Conservation (phyloP, 257 asterid species). For the Nicotiana tomentosiformis region DNA sequence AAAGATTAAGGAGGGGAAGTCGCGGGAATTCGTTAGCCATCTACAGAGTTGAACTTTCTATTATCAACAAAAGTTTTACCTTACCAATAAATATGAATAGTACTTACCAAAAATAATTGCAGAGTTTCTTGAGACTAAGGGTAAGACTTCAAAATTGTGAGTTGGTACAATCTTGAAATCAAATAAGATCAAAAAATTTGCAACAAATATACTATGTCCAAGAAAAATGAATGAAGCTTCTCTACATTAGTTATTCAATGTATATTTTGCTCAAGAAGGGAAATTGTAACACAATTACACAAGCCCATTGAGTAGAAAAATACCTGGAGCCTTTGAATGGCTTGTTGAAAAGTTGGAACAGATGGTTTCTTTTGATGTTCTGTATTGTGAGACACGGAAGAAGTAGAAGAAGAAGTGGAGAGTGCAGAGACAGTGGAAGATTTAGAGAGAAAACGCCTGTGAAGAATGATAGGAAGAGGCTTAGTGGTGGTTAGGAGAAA, state of each 20-base stretch:
- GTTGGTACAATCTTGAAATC: neutral
- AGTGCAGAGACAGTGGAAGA: slow-evolving; percentile 23
- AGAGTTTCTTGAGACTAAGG: neutral
- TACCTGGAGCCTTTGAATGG: slow-evolving; percentile 96
- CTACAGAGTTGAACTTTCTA: too few relatives aligned
- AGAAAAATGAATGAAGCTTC: neutral
- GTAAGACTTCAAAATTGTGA: neutral
- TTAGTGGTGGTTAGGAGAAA: slow-evolving; percentile 26
- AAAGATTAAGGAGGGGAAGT: neutral
- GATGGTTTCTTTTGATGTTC: slow-evolving; percentile 22
- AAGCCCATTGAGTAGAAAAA: neutral
- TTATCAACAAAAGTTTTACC: too few relatives aligned
- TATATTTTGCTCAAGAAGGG: neutral
- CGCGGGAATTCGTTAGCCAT: too few relatives aligned
- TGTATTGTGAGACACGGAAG: neutral
- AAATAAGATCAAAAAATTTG: neutral
- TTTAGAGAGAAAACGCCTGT: slow-evolving; percentile 30
- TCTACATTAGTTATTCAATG: neutral
- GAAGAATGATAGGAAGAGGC: slow-evolving; percentile 20
- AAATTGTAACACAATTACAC: neutral
- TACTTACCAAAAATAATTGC: too few relatives aligned
- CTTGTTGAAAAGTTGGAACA: slow-evolving; percentile 81
- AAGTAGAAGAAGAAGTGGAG: slow-evolving; percentile 21
- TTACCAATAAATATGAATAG: too few relatives aligned
- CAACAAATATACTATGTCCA: neutral